Evolutionary conservation across 1,284 basidiomycete species (phyloP).

Genomic region (Somion occarium): DNA sequence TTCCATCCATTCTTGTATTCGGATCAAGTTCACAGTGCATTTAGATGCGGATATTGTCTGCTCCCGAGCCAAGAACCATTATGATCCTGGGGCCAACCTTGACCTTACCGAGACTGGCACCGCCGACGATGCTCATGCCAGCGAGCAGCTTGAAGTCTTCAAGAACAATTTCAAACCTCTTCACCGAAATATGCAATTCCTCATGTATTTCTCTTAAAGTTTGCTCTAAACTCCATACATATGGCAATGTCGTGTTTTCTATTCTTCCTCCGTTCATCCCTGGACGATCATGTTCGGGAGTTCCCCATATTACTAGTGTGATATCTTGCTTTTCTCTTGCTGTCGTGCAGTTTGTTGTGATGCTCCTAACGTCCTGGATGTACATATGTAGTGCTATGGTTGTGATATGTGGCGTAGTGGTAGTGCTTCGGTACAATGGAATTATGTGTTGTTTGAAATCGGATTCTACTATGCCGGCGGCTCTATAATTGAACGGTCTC

Average conservation of each 20-base stretch:
- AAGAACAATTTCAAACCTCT: slow-evolving; percentile 52
- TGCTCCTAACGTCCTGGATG: too few relatives aligned
- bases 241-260: neutral
- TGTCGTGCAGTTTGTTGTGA: neutral
- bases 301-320: neutral
- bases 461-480: too few relatives aligned
- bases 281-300: neutral
- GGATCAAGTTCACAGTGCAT: neutral
- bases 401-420: too few relatives aligned
- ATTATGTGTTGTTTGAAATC: too few relatives aligned
- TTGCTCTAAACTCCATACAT: neutral
- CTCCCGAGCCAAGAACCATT: slow-evolving; percentile 75
- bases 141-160: slow-evolving; percentile 47
- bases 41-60: slow-evolving; percentile 86
- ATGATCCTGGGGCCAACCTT: slow-evolving; percentile 51
- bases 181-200: slow-evolving; percentile 39
- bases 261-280: neutral
- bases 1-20: neutral
- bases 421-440: too few relatives aligned
- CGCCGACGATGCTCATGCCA: slow-evolving; percentile 34
- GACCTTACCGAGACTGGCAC: slow-evolving; percentile 51
- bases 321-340: neutral
- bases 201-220: slow-evolving; percentile 64
- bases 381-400: too few relatives aligned
- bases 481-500: too few relatives aligned